Conservation (phyloP, 805 yeast species). For the Myxozyma geophila region DNA sequence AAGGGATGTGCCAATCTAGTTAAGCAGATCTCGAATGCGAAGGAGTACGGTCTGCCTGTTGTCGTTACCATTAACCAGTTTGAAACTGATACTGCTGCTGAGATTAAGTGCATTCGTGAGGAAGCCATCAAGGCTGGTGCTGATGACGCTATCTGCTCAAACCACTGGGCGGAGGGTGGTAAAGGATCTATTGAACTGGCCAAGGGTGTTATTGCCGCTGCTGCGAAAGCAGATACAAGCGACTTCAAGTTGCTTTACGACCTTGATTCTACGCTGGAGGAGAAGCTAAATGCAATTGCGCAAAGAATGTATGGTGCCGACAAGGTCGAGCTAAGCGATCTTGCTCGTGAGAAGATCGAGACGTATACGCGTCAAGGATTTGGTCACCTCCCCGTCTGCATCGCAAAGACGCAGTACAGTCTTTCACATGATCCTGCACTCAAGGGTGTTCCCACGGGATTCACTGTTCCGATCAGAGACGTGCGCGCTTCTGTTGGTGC, state of each 20-base stretch:
- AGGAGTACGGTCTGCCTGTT: constrained; percentile 84
- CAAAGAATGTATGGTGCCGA: constrained; percentile 91
- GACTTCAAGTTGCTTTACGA: constrained; percentile 70
- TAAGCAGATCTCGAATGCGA: constrained; percentile 87
- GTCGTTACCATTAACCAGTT: constrained; percentile 92
- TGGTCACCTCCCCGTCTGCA: constrained; percentile 88
- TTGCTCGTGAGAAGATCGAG: constrained; percentile 79
- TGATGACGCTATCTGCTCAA: constrained; percentile 81
- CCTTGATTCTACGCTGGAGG: constrained; percentile 69
- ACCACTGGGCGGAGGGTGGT: constrained; percentile 97
- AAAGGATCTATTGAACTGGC: constrained; percentile 85
- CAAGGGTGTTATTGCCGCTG: constrained; percentile 74
- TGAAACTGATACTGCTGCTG: constrained; percentile 78
- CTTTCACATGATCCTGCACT: constrained; percentile 90
- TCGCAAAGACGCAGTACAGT: constrained; percentile 97
- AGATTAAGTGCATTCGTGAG: constrained; percentile 75
- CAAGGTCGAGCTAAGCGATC: constrained; percentile 78
- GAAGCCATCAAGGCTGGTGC: constrained; percentile 91
- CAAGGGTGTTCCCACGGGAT: constrained; percentile 94
- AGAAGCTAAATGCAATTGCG: constrained; percentile 79
- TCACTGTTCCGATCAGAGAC: constrained; percentile 91
- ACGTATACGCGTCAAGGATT: constrained; percentile 85
- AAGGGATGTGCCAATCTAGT: constrained; percentile 85
- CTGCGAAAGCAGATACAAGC: constrained; percentile 49
- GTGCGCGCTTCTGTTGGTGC: constrained; percentile 95